These are phyloP conservation scores for Ogataea paraovalis DNA, from an alignment of 805 yeast genomes.

Conservation along the genomic window DNA sequence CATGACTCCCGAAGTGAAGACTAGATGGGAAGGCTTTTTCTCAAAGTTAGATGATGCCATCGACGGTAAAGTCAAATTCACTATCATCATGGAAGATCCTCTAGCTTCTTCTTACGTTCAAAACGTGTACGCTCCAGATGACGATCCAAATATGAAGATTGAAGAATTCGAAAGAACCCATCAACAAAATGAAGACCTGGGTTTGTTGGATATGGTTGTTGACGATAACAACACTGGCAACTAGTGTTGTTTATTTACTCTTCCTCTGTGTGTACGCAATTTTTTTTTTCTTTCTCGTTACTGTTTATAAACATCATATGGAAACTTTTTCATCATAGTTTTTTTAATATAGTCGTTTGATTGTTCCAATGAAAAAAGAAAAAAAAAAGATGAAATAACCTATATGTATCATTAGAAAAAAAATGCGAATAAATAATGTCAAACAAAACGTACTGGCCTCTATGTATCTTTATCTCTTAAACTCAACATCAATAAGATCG, in stretches of 20 bases:
- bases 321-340: no score
- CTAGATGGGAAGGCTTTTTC: conserved; percentile 82
- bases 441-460: neutral
- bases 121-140: conserved; percentile 98
- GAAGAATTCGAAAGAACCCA: conserved; percentile 88
- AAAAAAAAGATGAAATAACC: no score
- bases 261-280: no score
- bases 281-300: no score
- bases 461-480: neutral
- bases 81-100: conserved; percentile 90
- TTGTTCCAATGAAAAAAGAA: no score
- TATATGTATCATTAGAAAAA: no score
- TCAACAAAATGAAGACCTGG: conserved; percentile 89
- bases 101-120: conserved; percentile 93
- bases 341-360: no score
- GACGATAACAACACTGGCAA: neutral
- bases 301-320: no score
- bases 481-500: conserved; percentile 8
- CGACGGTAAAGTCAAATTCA: conserved; percentile 77
- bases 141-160: conserved; percentile 90
- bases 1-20: conserved; percentile 73
- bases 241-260: no score
- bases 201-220: conserved; percentile 53
- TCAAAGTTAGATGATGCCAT: conserved; percentile 70
- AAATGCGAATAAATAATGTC: neutral